Evolutionary conservation across 805 yeast genomes (phyloP).

Genomic region (Teunomyces tritomae): DNA sequence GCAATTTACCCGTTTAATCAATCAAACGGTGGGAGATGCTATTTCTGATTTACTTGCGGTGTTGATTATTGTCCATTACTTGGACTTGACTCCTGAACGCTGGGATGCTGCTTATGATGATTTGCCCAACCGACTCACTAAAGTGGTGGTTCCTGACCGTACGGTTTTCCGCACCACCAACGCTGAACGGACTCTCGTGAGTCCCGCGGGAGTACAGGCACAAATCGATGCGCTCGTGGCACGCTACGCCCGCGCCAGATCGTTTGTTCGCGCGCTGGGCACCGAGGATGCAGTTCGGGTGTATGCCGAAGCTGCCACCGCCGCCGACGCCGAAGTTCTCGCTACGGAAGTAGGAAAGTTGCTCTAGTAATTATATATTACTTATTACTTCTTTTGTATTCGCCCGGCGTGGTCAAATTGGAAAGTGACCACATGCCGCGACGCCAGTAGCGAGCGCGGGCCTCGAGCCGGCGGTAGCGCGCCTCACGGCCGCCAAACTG

Average conservation of each 20-base stretch:
- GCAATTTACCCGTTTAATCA: constrained; percentile 68
- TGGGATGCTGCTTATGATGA: constrained; percentile 83
- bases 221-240: constrained; percentile 65
- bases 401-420: constrained; percentile 68
- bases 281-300: constrained; percentile 97
- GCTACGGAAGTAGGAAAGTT: constrained; percentile 27
- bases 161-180: constrained; percentile 76
- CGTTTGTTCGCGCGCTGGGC: constrained; percentile 95
- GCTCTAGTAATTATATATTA: constrained; percentile 9
- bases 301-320: constrained; percentile 78
- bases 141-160: constrained; percentile 82
- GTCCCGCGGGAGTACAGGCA: constrained; percentile 75
- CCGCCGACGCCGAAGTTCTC: constrained; percentile 28
- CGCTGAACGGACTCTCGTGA: constrained; percentile 79
- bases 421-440: constrained; percentile 70
- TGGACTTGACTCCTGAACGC: constrained; percentile 55
- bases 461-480: constrained; percentile 58
- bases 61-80: constrained; percentile 56
- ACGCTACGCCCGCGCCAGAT: constrained; percentile 61
- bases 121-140: constrained; percentile 80
- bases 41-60: constrained; percentile 87
- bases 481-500: constrained; percentile 81
- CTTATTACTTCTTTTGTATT: constrained; percentile 47
- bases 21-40: constrained; percentile 98
- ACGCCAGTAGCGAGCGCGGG: constrained; percentile 51